Evolutionary conservation across 306 rosid species (phyloP), one percentile per base, ranked within the genome.

Genomic region (Acacia acuminata): DNA sequence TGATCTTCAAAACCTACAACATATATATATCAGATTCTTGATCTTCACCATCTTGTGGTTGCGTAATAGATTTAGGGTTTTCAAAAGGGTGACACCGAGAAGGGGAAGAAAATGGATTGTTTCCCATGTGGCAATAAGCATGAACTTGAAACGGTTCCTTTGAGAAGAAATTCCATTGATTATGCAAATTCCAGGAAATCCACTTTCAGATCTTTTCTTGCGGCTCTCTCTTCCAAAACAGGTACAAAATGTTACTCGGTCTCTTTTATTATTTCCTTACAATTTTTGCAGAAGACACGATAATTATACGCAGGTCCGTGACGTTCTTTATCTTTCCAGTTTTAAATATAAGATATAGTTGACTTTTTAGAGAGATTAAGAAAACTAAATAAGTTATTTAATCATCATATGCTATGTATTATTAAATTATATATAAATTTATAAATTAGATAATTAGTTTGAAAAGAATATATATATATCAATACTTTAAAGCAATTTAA

Each of bases 181-280:
- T 2, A 61, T 68, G 36, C 83, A 44, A 68, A 32, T 34, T 83
- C 83, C 36, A 74, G 75, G 9, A 79, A 34, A 25, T 44, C 58
- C 58, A 87, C 90, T 50, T 84, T 88, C 79, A 88, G 81, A 77
- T 85, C 92, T 58, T 8, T 90, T 4, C 53, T 86, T 0, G 86
- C 86, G 10, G 84, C 84, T 36, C 53, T 88, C 71, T 88, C 93
- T 6, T 73, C 70, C 8, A 89, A 88, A 83, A 40, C 90, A 84
- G 93, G 96, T 89, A 5, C 76, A 24, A 15, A 44, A 15, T 14
- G 7, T 44, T 64, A 30, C 42, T 64, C 10, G 16, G 14, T n/a
- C 24, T 15, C 2, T 13, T 27, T 32, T 15, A 48, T 48, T 64
- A 5, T 30, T 30, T 30, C 42, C 70, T 15, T 30, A 14, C 42